Percentiles rank a stretch among this genome's conserved stretches.
These are phyloP conservation scores for Coemansia erecta DNA, from an alignment of 192 early-diverging fungal species.

Conservation along the genomic window DNA sequence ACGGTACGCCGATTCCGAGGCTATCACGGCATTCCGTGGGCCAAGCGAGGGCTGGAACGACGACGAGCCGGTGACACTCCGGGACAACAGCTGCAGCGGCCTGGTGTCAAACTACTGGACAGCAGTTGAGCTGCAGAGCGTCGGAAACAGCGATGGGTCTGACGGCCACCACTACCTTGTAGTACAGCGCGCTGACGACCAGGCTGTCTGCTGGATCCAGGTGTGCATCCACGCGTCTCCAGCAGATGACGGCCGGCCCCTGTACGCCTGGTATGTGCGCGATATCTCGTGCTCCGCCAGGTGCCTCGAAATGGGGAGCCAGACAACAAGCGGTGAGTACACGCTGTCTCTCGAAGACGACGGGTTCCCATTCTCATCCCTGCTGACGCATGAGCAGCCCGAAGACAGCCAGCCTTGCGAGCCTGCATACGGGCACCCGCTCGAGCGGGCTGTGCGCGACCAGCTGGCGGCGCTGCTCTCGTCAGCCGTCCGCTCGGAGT, in stretches of 20 bases:
- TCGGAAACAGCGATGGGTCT: conserved; percentile 6
- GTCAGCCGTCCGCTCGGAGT: conserved; percentile 17
- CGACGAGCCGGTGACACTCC: conserved; percentile 10
- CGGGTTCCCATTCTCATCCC: conserved; percentile 36
- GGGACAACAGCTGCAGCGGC: conserved; percentile 23
- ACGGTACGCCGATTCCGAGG: conserved; percentile 36
- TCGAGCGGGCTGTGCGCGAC: conserved; percentile 10
- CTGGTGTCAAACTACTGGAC: conserved; percentile 25
- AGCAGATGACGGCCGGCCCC: conserved; percentile 10
- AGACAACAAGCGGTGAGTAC: conserved; percentile 17
- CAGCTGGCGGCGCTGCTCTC: conserved; percentile 24
- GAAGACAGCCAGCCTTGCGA: conserved; percentile 5
- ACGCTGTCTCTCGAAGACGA: conserved; percentile 43
- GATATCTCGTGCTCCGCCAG: conserved; percentile 35
- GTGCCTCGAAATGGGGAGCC: conserved; percentile 32
- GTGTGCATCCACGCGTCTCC: conserved; percentile 28
- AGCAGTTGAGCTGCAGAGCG: conserved; percentile 22
- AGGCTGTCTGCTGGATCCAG: conserved; percentile 40
- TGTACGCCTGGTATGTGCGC: conserved; percentile 42
- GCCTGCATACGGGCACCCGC: background rate
- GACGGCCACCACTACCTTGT: conserved; percentile 39
- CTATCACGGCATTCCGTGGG: conserved; percentile 39
- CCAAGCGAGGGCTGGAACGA: conserved; percentile 38
- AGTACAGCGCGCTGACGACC: conserved; percentile 33
- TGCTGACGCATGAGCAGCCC: conserved; percentile 25